Evolutionary conservation across 2,329 filamentous ascomycete genomes (phyloP).

Genomic region (Fusarium sororula): DNA sequence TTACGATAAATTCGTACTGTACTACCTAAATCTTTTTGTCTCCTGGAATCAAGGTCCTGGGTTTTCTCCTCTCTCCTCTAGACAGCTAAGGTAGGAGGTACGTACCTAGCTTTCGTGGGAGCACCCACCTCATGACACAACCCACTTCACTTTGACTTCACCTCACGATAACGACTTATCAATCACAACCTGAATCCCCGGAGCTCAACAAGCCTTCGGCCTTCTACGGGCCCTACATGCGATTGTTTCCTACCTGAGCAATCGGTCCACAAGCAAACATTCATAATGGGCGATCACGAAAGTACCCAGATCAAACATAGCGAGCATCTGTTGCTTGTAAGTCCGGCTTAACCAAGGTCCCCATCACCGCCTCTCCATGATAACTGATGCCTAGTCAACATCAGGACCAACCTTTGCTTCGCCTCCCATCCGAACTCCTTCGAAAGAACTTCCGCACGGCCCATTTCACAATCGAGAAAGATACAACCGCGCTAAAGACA

Average conservation of each 20-base stretch:
- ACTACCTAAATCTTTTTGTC: no score
- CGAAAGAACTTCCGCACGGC: constrained; percentile 93
- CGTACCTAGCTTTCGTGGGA: constrained; percentile 23
- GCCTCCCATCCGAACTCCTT: constrained; percentile 90
- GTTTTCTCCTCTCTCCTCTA: no score
- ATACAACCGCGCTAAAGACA: constrained; percentile 69
- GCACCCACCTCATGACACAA: constrained; percentile 21
- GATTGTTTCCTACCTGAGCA: background rate
- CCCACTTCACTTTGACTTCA: constrained; percentile 15
- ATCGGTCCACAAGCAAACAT: background rate
- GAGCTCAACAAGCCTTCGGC: background rate
- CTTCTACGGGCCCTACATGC: background rate
- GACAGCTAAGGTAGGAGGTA: constrained; percentile 2
- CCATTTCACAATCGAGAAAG: constrained; percentile 79
- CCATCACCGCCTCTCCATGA: constrained; percentile 1
- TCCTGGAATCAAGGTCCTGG: no score
- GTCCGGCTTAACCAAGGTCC: background rate
- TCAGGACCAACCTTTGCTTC: constrained; percentile 92
- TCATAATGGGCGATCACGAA: constrained; percentile 66
- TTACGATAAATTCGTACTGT: no score
- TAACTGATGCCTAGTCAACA: constrained; percentile 46
- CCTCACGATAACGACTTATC: constrained; percentile 38
- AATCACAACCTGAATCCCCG: constrained; percentile 6
- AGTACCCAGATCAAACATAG: constrained; percentile 77
- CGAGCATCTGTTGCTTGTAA: constrained; percentile 78